Conservation (phyloP, 495 filamentous ascomycete species). For the Cudoniella acicularis region DNA sequence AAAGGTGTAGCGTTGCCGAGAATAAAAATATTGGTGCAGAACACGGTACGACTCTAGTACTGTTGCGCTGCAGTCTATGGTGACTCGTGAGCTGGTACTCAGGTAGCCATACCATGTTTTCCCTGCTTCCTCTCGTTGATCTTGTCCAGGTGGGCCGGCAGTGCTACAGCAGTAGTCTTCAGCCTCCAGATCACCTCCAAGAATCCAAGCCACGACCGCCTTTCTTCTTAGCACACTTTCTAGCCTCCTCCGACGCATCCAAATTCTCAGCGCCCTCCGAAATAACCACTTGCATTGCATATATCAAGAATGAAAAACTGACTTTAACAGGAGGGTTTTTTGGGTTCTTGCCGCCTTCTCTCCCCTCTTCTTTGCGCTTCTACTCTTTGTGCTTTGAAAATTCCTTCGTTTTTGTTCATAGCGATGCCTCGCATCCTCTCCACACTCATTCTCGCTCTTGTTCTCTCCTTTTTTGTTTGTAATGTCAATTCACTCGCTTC, state of each 20-base stretch:
- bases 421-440: conserved; percentile 14
- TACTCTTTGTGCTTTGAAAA: conserved; percentile 1
- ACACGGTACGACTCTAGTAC: too few relatives aligned
- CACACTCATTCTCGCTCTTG: conserved; percentile 10
- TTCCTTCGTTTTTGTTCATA: neutral
- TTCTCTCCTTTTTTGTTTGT: conserved; percentile 17
- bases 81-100: too few relatives aligned
- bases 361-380: neutral
- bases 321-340: neutral
- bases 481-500: conserved; percentile 23
- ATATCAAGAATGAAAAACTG: neutral
- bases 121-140: too few relatives aligned
- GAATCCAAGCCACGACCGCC: too few relatives aligned
- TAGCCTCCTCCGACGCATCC: too few relatives aligned
- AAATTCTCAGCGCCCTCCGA: neutral
- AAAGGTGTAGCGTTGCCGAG: neutral
- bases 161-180: too few relatives aligned
- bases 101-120: too few relatives aligned
- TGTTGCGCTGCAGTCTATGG: neutral
- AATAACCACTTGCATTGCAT: neutral
- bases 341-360: neutral
- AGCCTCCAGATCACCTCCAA: too few relatives aligned
- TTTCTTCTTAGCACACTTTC: too few relatives aligned
- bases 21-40: neutral
- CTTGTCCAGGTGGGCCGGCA: too few relatives aligned